Evolutionary conservation across 495 filamentous ascomycete species (phyloP).

Genomic region (Lasiosphaeriaceae sp.): DNA sequence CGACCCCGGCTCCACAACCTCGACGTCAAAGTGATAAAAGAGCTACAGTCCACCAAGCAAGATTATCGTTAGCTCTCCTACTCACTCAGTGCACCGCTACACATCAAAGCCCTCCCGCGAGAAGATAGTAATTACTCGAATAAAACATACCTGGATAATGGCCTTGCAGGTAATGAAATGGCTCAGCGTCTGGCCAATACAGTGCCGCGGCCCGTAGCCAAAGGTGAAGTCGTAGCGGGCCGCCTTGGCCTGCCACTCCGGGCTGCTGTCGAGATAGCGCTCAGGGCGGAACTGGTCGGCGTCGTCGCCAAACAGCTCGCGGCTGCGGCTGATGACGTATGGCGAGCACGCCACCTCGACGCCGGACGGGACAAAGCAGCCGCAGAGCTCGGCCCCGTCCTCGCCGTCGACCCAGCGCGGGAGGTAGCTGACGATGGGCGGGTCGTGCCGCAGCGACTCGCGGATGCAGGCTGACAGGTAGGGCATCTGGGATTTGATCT

Average conservation of each 20-base stretch:
- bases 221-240: slow-evolving; percentile 35
- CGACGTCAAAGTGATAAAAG: too few relatives aligned
- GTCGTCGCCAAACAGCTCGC: slow-evolving; percentile 30
- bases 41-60: too few relatives aligned
- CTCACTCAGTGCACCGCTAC: too few relatives aligned
- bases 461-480: slow-evolving; percentile 55
- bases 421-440: slow-evolving; percentile 42
- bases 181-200: slow-evolving; percentile 40
- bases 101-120: too few relatives aligned
- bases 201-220: slow-evolving; percentile 33
- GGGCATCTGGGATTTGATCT: too few relatives aligned
- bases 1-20: too few relatives aligned
- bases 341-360: slow-evolving; percentile 31
- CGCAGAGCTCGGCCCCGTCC: slow-evolving; percentile 43
- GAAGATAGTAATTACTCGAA: too few relatives aligned
- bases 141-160: too few relatives aligned
- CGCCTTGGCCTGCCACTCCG: neutral
- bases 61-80: too few relatives aligned
- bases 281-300: slow-evolving; percentile 37
- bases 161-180: too few relatives aligned
- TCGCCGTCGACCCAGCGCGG: slow-evolving; percentile 36
- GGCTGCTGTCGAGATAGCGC: slow-evolving; percentile 25
- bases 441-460: slow-evolving; percentile 54
- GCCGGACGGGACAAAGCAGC: slow-evolving; percentile 35
- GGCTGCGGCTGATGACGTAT: slow-evolving; percentile 37